Percentiles rank a stretch among this genome's conserved stretches.
Evolutionary conservation across 75 land plant species (phyloP).

Genomic region (Sequoia sempervirens): DNA sequence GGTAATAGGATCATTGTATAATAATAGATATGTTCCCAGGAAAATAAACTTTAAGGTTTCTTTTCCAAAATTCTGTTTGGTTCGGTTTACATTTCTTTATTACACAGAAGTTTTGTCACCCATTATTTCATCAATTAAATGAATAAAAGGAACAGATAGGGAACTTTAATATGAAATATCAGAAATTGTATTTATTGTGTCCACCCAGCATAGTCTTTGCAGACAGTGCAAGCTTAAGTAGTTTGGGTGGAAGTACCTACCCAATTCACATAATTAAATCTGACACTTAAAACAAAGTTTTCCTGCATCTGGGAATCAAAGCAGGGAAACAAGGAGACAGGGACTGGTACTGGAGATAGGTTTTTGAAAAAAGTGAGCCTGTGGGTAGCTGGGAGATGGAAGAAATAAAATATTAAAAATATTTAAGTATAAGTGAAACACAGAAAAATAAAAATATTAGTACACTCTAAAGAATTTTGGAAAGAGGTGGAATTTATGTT

Average conservation of each 20-base stretch:
- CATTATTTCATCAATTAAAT: conserved; percentile 1
- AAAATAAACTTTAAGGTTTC: neutral
- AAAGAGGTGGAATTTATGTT: neutral
- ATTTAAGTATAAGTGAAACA: no score
- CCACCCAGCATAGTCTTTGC: neutral
- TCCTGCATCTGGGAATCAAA: neutral
- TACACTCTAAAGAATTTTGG: neutral
- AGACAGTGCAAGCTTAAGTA: neutral
- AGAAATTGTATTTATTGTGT: neutral
- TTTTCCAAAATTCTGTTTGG: neutral
- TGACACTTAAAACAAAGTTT: neutral
- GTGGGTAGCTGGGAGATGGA: neutral
- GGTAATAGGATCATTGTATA: conserved; percentile 29
- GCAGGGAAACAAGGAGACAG: neutral
- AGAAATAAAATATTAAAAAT: neutral
- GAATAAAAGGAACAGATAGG: neutral
- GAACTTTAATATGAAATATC: neutral
- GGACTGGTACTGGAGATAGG: neutral
- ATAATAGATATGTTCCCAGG: neutral
- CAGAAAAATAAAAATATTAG: neutral
- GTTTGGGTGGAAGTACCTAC: neutral
- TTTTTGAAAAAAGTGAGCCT: neutral
- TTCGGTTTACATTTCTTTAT: neutral
- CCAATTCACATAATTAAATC: neutral
- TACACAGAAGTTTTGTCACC: neutral